Percentiles rank a stretch among this genome's conserved stretches.
phyloP scores from a whole-genome alignment of 2,329 filamentous ascomycete species.

The Anthostomella pinea region DNA sequence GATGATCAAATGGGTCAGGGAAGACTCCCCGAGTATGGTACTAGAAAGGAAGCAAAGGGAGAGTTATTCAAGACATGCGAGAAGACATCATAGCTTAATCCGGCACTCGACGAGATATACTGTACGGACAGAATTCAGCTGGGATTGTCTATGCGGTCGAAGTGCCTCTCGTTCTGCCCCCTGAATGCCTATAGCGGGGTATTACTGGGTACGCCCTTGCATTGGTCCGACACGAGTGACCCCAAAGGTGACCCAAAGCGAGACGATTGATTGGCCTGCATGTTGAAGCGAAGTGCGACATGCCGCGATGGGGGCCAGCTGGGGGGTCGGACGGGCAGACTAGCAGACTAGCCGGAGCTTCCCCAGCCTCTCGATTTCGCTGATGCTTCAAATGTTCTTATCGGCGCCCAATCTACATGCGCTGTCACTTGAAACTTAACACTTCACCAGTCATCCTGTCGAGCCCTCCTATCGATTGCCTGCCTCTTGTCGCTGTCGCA shows the following conservation, averaged over 20 bases:
- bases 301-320: slow-evolving; percentile 6
- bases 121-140: background rate
- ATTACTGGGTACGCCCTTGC: slow-evolving; percentile 1
- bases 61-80: no score
- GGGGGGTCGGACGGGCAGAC: no score
- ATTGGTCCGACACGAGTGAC: slow-evolving; percentile 1
- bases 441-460: background rate
- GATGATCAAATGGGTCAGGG: no score
- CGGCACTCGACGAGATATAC: no score
- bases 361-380: slow-evolving; percentile 32
- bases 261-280: slow-evolving; percentile 14
- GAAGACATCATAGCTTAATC: no score
- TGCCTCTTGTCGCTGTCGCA: no score
- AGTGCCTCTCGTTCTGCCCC: slow-evolving; percentile 3
- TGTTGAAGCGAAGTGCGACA: slow-evolving; percentile 12
- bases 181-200: slow-evolving; percentile 9
- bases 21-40: no score
- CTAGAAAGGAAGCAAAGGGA: no score
- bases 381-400: slow-evolving; percentile 6
- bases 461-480: background rate
- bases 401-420: slow-evolving; percentile 16
- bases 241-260: slow-evolving; percentile 13
- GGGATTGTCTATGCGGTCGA: background rate
- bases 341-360: no score
- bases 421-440: slow-evolving; percentile 11